These are phyloP conservation scores for Grosmannia penicillata DNA, from an alignment of 2,329 filamentous ascomycete genomes.

Conservation along the genomic window DNA sequence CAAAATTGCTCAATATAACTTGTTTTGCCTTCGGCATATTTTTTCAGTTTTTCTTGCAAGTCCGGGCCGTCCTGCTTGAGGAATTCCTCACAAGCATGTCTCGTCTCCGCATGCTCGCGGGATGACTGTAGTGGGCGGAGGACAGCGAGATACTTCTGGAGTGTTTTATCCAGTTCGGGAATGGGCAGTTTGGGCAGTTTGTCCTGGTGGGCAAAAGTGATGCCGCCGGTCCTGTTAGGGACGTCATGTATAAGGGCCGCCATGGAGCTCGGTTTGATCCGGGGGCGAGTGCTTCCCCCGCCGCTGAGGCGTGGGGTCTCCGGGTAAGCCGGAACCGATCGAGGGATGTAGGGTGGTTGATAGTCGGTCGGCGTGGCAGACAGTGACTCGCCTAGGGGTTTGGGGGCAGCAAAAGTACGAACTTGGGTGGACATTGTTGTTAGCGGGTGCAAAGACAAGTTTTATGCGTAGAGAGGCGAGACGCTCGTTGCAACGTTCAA, in stretches of 20 bases:
- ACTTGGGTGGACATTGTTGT: conserved; percentile 49
- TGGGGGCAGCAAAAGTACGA: conserved; percentile 53
- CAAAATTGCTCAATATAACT: conserved; percentile 99
- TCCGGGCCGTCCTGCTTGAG: conserved; percentile 65
- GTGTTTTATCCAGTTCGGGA: conserved; percentile 67
- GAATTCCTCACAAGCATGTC: conserved; percentile 69
- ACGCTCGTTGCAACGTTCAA: conserved; percentile 69
- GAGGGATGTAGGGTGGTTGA: conserved; percentile 18
- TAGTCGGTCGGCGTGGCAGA: conserved; percentile 18
- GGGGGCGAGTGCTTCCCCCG: conserved; percentile 5
- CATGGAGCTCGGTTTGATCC: conserved; percentile 10
- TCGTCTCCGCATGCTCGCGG: conserved; percentile 73
- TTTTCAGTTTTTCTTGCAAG: conserved; percentile 76
- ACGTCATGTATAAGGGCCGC: conserved; percentile 27
- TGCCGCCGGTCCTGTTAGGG: conserved; percentile 44
- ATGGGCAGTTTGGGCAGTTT: conserved; percentile 85
- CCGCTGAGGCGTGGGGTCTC: conserved; percentile 18
- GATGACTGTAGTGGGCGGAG: conserved; percentile 67
- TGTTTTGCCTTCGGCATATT: conserved; percentile 77
- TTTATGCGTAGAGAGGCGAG: conserved; percentile 59
- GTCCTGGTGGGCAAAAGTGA: conserved; percentile 84
- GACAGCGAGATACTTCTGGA: conserved; percentile 63
- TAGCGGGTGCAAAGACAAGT: conserved; percentile 19
- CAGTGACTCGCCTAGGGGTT: conserved; percentile 58
- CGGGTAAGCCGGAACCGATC: conserved; percentile 21